Base-by-base conservation (phyloP, 1,284 basidiomycete genomes). In the Cryptococcus hybrid region DNA sequence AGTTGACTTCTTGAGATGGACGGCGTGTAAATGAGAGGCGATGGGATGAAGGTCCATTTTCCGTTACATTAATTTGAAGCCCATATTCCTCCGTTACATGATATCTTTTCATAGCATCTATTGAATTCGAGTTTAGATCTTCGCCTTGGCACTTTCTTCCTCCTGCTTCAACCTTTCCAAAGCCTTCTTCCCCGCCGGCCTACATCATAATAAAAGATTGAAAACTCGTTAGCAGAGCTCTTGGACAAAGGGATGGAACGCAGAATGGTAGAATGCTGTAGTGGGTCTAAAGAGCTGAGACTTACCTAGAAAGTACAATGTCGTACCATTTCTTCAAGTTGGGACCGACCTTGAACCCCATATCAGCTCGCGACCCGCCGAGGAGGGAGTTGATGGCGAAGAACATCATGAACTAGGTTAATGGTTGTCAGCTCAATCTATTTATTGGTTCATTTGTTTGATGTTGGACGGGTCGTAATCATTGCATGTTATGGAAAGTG, bases 331-430 rank as follows among this genome's bases (percentile, higher is more conserved):
- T 59, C 12, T 47, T 47, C 8, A 67, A 56, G 7, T 55, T 61
- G 1, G 60, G 56, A 1, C 71, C 71, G 37, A 69, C 47, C 2
- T 62, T 57, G 61, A 63, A 69, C 1, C 58, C 63, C 2, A 57
- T 51, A 34, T 62, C 60, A 50, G 63, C 59, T 12, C 67, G 56
- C 5, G 56, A 44, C 5, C 63, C 67, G 7, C 45, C 55, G 7
- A 69, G 36, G 13, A 75, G 52, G 3, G 62, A 63, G 52, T 61
- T 58, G 61, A 73, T 61, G 6, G 64, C 58, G 56, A 70, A 74
- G 61, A 63, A 63, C 62, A 75, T 63, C 67, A 72, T 67, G 63
- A 74, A 69, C 69, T 71, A 42, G n/a, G 55, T 12, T 5, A 18
- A 3, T 30, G 30, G 44, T 18, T 30, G 30, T 38, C 47, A 35